These are phyloP conservation scores for Didymella lethalis DNA, from an alignment of 2,329 filamentous ascomycete genomes.

Conservation along the genomic window DNA sequence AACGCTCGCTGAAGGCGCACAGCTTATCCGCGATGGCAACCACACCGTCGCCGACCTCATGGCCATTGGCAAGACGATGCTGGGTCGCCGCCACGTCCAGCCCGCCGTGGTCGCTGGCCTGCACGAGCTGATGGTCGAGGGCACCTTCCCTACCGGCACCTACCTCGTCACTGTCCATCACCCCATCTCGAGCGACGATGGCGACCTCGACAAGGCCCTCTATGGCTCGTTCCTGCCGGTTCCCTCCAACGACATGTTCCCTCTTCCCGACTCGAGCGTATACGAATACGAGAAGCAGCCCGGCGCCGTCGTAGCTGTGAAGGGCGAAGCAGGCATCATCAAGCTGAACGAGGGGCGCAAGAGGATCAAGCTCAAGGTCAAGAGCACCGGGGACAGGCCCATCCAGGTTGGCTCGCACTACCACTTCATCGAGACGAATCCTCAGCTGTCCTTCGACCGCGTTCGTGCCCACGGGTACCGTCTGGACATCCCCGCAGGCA, in stretches of 20 bases:
- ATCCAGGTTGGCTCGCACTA: constrained; percentile 94
- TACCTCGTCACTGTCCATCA: constrained; percentile 95
- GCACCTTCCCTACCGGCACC: constrained; percentile 88
- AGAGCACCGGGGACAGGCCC: constrained; percentile 86
- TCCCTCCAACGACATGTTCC: constrained; percentile 73
- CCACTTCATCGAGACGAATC: constrained; percentile 95
- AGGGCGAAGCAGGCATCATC: constrained; percentile 69
- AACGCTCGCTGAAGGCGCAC: constrained; percentile 36
- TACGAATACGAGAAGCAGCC: constrained; percentile 75
- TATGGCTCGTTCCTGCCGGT: constrained; percentile 92
- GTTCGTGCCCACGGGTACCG: constrained; percentile 81
- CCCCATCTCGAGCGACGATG: constrained; percentile 85
- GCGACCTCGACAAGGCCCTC: constrained; percentile 82
- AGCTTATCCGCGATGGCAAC: constrained; percentile 94
- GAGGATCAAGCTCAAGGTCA: constrained; percentile 77
- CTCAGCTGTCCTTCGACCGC: constrained; percentile 87
- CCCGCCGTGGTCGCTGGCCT: constrained; percentile 82
- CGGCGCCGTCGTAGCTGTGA: constrained; percentile 78
- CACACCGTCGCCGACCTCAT: constrained; percentile 94
- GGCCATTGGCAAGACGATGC: constrained; percentile 87
- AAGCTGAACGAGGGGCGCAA: constrained; percentile 76
- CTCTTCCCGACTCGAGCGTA: constrained; percentile 67
- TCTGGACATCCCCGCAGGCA: constrained; percentile 89
- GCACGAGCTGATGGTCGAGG: constrained; percentile 88
- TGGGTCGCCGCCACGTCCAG: constrained; percentile 89